Conservation (phyloP, 202 grass and related monocot species). For the Schoenoplectus tabernaemontani region DNA sequence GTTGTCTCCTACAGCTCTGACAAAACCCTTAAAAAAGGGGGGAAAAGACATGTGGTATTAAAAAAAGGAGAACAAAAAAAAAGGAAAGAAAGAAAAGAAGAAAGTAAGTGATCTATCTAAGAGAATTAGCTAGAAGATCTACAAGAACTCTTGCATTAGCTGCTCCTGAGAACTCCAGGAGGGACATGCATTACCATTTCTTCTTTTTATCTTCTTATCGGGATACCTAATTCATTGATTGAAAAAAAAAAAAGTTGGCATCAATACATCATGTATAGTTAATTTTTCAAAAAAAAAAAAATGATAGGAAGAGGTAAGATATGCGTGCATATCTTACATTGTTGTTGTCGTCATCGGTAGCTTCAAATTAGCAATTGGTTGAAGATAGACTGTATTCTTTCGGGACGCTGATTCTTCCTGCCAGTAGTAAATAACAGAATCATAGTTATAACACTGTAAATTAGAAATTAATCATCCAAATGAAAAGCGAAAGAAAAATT, state of each 20-base stretch:
- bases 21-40: slow-evolving; percentile 24
- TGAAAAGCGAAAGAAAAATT: not conserved
- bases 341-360: not conserved
- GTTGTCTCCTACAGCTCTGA: slow-evolving; percentile 25
- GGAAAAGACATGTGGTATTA: not conserved
- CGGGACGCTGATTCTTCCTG: not conserved
- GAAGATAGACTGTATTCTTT: not conserved
- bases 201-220: slow-evolving; percentile 21
- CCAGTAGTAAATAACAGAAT: not conserved
- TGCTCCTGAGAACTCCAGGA: slow-evolving; percentile 16
- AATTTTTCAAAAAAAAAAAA: not conserved
- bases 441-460: not conserved
- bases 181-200: not conserved
- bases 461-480: not conserved
- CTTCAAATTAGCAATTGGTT: slow-evolving; percentile 1
- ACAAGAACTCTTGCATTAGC: slow-evolving; percentile 21
- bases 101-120: slow-evolving; percentile 17
- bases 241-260: not conserved
- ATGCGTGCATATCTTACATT: slow-evolving; percentile 8
- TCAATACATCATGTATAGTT: not conserved
- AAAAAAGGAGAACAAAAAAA: not conserved
- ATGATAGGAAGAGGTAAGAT: not conserved
- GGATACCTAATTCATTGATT: not conserved
- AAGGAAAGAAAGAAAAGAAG: not conserved
- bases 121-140: slow-evolving; percentile 22